Evolutionary conservation across 2,329 filamentous ascomycete genomes (phyloP), one percentile per base, ranked within the genome.

Genomic region (Sporothrix schenckii): DNA sequence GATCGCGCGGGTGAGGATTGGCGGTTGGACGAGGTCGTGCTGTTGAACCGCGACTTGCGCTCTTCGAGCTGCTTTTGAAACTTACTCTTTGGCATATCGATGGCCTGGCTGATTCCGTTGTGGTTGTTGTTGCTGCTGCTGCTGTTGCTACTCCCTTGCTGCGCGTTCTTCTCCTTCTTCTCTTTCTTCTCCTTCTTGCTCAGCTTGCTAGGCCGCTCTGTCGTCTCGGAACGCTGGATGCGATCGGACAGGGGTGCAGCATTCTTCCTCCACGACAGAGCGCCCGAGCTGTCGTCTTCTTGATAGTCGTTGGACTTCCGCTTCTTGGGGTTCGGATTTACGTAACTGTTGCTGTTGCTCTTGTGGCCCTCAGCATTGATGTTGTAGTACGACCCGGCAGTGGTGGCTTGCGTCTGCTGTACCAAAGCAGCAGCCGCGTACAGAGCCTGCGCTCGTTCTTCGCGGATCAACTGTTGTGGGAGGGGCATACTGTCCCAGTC

Each of bases 1-100:
- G 84, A 87, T 14, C 86, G 85, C 41, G 86, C 86, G 73, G 83
- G 50, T 41, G 66, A 56, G 16, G 24, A 27, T 10, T 67, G 53
- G 30, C n/a, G 52, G 6, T 56, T 19, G 1, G 50, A 56, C 16
- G 56, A 44, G 27, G 14, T 24, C 41, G 24, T 14, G 89, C 72
- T 87, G 86, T 94, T 90, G 81, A 97, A 97, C 75, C 95, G 92
- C 77, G 92, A 92, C 80, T 91, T 92, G 75, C 95, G 91, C 83
- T 93, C 94, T 81, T 97, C 94, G 82, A 92, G 86, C 79, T 89
- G 88, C 83, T 91, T 91, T 82, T 92, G 89, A 80, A 91, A 95
- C 92, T 97, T 97, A 95, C 92, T 96, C 74, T 82, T 80, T 71
- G 81, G 80, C 73, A 34, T 54, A 10, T 49, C 65, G 34, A 34